A percentile compares a stretch with the other conserved stretches of the same genome.
phyloP scores from a whole-genome alignment of 1,284 basidiomycete species.

The Ganoderma lucidum region DNA sequence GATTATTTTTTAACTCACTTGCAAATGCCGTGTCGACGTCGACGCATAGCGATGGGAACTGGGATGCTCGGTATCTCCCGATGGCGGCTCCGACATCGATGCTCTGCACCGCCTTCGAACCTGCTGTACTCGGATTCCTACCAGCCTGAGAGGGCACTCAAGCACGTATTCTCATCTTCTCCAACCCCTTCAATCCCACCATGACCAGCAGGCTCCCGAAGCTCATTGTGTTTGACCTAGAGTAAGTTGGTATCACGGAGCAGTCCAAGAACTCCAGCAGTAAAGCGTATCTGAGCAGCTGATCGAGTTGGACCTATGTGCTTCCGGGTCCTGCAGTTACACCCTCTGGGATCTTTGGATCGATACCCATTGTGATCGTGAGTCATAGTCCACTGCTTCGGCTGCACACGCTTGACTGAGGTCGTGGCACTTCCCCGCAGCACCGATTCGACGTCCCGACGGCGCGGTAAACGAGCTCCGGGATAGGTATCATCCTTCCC shows the following conservation, averaged over 20 bases:
- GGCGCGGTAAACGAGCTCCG: conserved; percentile 65
- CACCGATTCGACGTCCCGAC: conserved; percentile 65
- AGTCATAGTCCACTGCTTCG: conserved; percentile 13
- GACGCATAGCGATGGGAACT: too few species aligned
- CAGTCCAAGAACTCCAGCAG: background rate
- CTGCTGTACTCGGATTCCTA: conserved; percentile 9
- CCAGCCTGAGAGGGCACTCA: background rate
- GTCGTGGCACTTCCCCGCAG: conserved; percentile 39
- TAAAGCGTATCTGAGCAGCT: background rate
- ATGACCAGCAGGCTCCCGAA: conserved; percentile 62
- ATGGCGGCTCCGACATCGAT: background rate
- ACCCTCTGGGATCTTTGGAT: conserved; percentile 90
- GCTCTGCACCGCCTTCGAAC: background rate
- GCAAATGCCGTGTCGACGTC: too few species aligned
- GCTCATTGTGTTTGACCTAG: conserved; percentile 85
- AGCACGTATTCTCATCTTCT: background rate
- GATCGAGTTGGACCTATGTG: conserved; percentile 16
- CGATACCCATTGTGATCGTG: conserved; percentile 71
- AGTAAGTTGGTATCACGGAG: conserved; percentile 54
- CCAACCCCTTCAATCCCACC: background rate
- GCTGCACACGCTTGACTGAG: conserved; percentile 29
- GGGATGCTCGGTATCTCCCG: background rate
- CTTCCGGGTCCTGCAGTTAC: conserved; percentile 55
- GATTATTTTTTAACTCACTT: too few species aligned
- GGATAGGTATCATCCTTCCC: conserved; percentile 54